These are phyloP conservation scores for Diplocarpon mali DNA, from an alignment of 2,329 filamentous ascomycete genomes.

Conservation along the genomic window DNA sequence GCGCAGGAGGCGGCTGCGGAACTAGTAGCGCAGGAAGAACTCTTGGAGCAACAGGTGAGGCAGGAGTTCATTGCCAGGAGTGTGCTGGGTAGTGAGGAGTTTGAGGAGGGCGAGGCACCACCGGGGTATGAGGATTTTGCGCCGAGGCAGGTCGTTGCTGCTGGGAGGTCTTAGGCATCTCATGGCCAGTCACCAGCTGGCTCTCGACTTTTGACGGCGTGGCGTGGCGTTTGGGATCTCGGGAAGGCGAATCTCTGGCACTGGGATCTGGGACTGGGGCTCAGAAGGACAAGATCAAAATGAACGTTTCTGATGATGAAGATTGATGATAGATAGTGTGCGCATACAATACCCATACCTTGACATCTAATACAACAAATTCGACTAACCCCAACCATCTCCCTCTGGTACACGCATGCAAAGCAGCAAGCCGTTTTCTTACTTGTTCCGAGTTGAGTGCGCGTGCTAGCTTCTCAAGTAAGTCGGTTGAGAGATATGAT, in stretches of 20 bases:
- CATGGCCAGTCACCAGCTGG: no score
- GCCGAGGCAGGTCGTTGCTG: constrained; percentile 5
- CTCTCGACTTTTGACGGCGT: background rate
- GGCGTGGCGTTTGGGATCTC: background rate
- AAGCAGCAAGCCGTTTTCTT: background rate
- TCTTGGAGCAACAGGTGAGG: constrained; percentile 20
- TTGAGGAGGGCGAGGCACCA: constrained; percentile 14
- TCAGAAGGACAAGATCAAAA: background rate
- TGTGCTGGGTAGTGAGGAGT: constrained; percentile 9
- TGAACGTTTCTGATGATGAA: background rate
- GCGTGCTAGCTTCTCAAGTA: no score
- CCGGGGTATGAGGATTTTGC: constrained; percentile 23
- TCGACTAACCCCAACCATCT: no score
- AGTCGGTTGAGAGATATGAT: no score
- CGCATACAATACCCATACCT: constrained; percentile 3
- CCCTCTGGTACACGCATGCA: background rate
- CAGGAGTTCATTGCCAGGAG: constrained; percentile 20
- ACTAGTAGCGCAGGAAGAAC: constrained; percentile 17
- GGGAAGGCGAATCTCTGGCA: background rate
- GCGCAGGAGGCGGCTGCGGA: constrained; percentile 16
- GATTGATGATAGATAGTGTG: background rate
- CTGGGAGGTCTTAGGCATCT: constrained; percentile 4
- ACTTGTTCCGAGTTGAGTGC: background rate
- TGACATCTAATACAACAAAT: no score
- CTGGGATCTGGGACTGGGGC: background rate